Conservation (phyloP, 345 rosid species). For the Moricandia arvensis region DNA sequence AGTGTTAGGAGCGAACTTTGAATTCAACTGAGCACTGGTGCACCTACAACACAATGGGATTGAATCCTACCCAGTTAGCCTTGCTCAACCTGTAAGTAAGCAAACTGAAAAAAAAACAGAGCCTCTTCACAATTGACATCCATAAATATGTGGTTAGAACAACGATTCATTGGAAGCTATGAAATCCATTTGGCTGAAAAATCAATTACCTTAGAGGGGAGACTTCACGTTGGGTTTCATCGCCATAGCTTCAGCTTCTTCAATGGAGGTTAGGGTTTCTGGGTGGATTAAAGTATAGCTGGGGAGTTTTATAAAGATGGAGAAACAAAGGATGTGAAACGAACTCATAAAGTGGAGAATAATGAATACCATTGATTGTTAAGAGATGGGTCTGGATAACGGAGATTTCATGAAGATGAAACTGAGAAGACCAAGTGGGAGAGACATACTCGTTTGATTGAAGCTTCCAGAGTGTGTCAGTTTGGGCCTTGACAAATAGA, state of each 20-base stretch:
- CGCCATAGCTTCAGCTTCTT: neutral
- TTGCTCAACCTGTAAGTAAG: slow-evolving; percentile 55
- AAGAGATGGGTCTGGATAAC: neutral
- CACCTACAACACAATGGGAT: slow-evolving; percentile 87
- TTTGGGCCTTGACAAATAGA: neutral
- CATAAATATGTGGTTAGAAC: neutral
- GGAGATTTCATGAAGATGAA: neutral
- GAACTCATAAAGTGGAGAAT: neutral
- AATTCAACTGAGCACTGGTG: slow-evolving; percentile 91
- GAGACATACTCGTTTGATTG: neutral
- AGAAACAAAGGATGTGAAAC: neutral
- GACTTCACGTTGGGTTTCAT: neutral
- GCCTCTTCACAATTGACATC: neutral
- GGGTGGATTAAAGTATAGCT: neutral
- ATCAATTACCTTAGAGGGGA: neutral
- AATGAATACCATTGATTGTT: neutral
- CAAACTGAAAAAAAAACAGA: neutral
- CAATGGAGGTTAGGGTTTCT: neutral
- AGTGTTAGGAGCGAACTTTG: slow-evolving; percentile 37
- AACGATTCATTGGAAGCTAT: neutral
- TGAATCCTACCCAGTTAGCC: slow-evolving; percentile 70
- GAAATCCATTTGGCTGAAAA: too few relatives aligned
- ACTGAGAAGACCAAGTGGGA: neutral
- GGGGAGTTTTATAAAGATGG: neutral
- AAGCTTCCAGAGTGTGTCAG: neutral